Evolutionary conservation across 352 stramenopile genomes (phyloP).

Genomic region (Plasmopara muralis): DNA sequence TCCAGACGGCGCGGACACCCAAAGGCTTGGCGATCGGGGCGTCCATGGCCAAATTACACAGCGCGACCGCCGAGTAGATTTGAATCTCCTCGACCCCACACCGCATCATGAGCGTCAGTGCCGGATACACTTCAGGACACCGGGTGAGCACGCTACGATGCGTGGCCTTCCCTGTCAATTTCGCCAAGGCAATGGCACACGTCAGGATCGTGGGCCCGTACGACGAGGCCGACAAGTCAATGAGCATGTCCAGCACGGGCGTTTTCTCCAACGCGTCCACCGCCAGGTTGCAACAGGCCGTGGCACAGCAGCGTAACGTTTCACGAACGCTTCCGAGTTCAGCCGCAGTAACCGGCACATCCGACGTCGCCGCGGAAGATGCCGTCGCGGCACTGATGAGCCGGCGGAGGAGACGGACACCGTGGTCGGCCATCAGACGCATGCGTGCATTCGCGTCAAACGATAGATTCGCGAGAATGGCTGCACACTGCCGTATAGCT

Average conservation of each 20-base stretch:
- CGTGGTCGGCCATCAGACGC: slow-evolving; percentile 57
- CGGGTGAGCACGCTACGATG: slow-evolving; percentile 57
- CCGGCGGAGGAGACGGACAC: slow-evolving; percentile 57
- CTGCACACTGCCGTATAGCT: slow-evolving; percentile 54
- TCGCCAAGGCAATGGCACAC: slow-evolving; percentile 74
- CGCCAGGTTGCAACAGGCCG: slow-evolving; percentile 70
- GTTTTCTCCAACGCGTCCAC: slow-evolving; percentile 64
- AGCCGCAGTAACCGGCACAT: slow-evolving; percentile 14
- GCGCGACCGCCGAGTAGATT: slow-evolving; percentile 81
- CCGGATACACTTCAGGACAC: slow-evolving; percentile 62
- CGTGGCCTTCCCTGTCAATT: slow-evolving; percentile 52
- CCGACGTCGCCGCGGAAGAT: slow-evolving; percentile 15
- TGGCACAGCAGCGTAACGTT: slow-evolving; percentile 62
- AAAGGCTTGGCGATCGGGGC: slow-evolving; percentile 30
- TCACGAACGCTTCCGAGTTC: slow-evolving; percentile 40
- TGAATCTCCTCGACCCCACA: slow-evolving; percentile 83
- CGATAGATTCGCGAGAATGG: slow-evolving; percentile 61
- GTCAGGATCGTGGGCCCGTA: slow-evolving; percentile 64
- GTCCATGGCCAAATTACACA: slow-evolving; percentile 82
- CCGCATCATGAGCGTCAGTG: slow-evolving; percentile 84
- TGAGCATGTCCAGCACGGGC: slow-evolving; percentile 66
- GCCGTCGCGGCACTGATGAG: slow-evolving; percentile 43
- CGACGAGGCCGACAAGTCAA: slow-evolving; percentile 56
- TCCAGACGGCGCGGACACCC: slow-evolving; percentile 69
- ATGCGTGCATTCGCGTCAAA: slow-evolving; percentile 56